Conservation (phyloP, 2,329 filamentous ascomycete species). For the Pestalotiopsis sp. region DNA sequence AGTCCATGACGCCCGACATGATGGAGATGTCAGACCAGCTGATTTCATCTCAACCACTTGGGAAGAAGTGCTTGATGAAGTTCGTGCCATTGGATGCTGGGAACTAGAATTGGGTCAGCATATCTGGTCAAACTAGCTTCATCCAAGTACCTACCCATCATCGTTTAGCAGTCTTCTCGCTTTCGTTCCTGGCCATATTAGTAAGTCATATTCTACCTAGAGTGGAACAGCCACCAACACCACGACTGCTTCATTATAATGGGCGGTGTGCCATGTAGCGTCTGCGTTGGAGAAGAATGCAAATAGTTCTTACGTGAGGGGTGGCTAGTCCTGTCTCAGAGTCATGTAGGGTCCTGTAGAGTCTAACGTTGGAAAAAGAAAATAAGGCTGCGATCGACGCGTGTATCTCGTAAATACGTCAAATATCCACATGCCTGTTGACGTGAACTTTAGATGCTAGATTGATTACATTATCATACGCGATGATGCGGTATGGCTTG, state of each 20-base stretch:
- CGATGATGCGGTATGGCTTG: not conserved
- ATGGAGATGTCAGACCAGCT: conserved; percentile 71
- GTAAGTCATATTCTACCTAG: too few relatives aligned
- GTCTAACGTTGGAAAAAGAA: not conserved
- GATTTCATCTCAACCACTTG: conserved; percentile 65
- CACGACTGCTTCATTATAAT: not conserved
- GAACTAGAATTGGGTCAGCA: not conserved
- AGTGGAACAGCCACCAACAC: not conserved
- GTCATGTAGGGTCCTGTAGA: not conserved
- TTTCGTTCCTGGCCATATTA: too few relatives aligned
- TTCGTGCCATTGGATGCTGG: conserved; percentile 39
- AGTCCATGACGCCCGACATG: conserved; percentile 61
- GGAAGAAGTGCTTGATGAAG: conserved; percentile 59
- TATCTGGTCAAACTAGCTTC: too few relatives aligned
- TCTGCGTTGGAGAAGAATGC: not conserved
- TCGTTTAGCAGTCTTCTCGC: too few relatives aligned
- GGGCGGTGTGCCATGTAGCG: not conserved
- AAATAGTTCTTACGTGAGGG: not conserved
- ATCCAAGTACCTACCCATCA: too few relatives aligned
- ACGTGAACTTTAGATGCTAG: not conserved
- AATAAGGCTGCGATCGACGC: not conserved
- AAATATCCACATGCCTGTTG: not conserved
- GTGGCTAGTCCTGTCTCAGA: not conserved
- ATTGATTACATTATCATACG: not conserved
- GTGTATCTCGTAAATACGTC: not conserved